Percentiles rank a stretch among this genome's conserved stretches.
These are phyloP conservation scores for Thielaviopsis populi DNA, from an alignment of 2,329 filamentous ascomycete genomes.

Conservation along the genomic window DNA sequence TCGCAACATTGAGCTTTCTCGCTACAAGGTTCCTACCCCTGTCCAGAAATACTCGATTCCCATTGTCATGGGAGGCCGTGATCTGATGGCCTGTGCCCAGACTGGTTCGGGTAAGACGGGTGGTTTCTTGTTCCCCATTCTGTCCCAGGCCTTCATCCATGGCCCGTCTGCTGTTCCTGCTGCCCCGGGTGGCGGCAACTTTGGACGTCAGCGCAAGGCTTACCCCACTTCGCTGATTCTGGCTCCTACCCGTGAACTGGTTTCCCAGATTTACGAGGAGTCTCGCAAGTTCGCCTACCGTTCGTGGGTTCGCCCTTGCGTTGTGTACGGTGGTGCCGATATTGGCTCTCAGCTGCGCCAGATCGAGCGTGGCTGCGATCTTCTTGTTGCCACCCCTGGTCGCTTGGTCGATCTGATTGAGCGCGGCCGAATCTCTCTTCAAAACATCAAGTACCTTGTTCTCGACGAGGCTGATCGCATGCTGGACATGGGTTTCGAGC, in stretches of 20 bases:
- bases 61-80: conserved; percentile 94
- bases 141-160: conserved; percentile 90
- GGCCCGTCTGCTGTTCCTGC: conserved; percentile 61
- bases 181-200: conserved; percentile 50
- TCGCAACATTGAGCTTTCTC: conserved; percentile 81
- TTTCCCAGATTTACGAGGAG: conserved; percentile 97
- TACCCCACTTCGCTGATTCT: conserved; percentile 93
- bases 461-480: conserved; percentile 99
- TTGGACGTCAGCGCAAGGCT: conserved; percentile 90
- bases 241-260: conserved; percentile 92
- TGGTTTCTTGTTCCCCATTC: conserved; percentile 97
- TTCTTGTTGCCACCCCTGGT: conserved; percentile 91
- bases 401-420: conserved; percentile 96
- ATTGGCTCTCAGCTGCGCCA: conserved; percentile 96
- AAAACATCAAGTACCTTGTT: conserved; percentile 98
- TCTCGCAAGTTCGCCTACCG: conserved; percentile 96
- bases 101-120: conserved; percentile 99
- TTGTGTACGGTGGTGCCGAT: conserved; percentile 97
- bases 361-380: conserved; percentile 92
- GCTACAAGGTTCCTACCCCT: conserved; percentile 89
- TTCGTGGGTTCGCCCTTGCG: conserved; percentile 95
- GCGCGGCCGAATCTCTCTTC: conserved; percentile 91
- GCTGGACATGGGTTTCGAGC: conserved; percentile 99
- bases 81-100: conserved; percentile 98
- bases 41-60: conserved; percentile 99